Percentiles rank a stretch among this genome's conserved stretches.
phyloP scores from a whole-genome alignment of 495 filamentous ascomycete genomes.

The Penicillium antarcticum region DNA sequence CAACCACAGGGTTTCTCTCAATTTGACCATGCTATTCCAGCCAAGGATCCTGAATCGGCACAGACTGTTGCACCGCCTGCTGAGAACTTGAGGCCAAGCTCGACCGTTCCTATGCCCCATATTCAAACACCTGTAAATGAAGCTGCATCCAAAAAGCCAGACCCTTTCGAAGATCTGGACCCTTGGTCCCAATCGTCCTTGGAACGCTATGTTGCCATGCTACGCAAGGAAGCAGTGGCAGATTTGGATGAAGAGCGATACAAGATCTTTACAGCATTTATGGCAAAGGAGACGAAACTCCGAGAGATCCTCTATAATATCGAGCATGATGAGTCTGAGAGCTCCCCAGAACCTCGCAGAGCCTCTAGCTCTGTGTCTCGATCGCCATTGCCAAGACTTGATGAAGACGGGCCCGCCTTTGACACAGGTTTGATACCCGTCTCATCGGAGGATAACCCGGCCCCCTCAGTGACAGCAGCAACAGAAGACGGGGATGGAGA shows the following conservation, averaged over 20 bases:
- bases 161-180: slow-evolving; percentile 49
- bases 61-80: not conserved
- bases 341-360: slow-evolving; percentile 3
- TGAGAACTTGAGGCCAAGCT: not conserved
- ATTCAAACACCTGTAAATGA: not conserved
- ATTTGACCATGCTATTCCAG: slow-evolving; percentile 4
- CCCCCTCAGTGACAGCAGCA: slow-evolving; percentile 3
- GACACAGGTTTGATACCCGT: slow-evolving; percentile 40
- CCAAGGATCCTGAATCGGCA: slow-evolving; percentile 9
- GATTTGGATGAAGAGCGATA: slow-evolving; percentile 48
- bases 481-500: slow-evolving; percentile 23
- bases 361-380: slow-evolving; percentile 9
- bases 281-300: slow-evolving; percentile 48
- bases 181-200: slow-evolving; percentile 53
- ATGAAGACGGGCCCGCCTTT: slow-evolving; percentile 12
- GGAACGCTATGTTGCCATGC: slow-evolving; percentile 49
- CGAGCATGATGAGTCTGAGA: slow-evolving; percentile 34
- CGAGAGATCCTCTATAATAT: slow-evolving; percentile 52
- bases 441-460: slow-evolving; percentile 21
- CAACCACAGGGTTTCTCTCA: not conserved
- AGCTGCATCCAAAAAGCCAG: slow-evolving; percentile 16
- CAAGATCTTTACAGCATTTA: slow-evolving; percentile 50
- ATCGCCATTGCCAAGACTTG: slow-evolving; percentile 7
- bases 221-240: slow-evolving; percentile 50
- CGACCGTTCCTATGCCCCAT: not conserved